Conservation (phyloP, 2,329 filamentous ascomycete species). For the Emericellopsis cladophorae region DNA sequence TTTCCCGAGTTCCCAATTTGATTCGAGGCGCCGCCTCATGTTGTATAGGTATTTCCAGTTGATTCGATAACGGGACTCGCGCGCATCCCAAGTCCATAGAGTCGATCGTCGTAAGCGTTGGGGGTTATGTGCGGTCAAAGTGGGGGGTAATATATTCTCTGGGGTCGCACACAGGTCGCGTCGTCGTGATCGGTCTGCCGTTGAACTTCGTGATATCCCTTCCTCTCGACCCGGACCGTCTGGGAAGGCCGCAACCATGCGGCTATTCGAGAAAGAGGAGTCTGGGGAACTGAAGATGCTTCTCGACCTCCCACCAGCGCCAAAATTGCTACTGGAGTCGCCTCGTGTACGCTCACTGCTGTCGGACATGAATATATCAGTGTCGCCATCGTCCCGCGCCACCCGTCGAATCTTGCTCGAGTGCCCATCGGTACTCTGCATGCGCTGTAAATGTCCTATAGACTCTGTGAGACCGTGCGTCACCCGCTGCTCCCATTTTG, state of each 20-base stretch:
- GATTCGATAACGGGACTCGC: slow-evolving; percentile 44
- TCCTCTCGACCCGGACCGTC: slow-evolving; percentile 9
- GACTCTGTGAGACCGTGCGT: slow-evolving; percentile 29
- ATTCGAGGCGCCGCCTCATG: slow-evolving; percentile 71
- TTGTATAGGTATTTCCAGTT: slow-evolving; percentile 94
- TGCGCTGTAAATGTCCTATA: slow-evolving; percentile 26
- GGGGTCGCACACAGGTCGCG: slow-evolving; percentile 20
- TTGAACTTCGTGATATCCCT: too few species aligned
- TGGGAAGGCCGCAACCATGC: slow-evolving; percentile 9
- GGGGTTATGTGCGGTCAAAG: slow-evolving; percentile 13
- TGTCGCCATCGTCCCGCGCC: slow-evolving; percentile 35
- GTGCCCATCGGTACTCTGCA: slow-evolving; percentile 35
- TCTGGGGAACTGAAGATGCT: slow-evolving; percentile 22
- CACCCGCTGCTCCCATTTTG: slow-evolving; percentile 48
- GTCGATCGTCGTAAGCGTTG: slow-evolving; percentile 26
- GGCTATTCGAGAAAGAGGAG: slow-evolving; percentile 16
- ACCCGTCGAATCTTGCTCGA: slow-evolving; percentile 42
- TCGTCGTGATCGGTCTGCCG: slow-evolving; percentile 15
- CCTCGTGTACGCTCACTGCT: slow-evolving; percentile 12
- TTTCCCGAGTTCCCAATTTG: slow-evolving; percentile 79
- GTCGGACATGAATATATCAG: slow-evolving; percentile 36
- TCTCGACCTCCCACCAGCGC: background rate
- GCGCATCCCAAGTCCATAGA: slow-evolving; percentile 37
- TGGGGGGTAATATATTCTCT: slow-evolving; percentile 16
- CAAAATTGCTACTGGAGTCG: slow-evolving; percentile 5